Conservation (phyloP, 257 asterid genomes). For the Parsonsia alboflavescens region DNA sequence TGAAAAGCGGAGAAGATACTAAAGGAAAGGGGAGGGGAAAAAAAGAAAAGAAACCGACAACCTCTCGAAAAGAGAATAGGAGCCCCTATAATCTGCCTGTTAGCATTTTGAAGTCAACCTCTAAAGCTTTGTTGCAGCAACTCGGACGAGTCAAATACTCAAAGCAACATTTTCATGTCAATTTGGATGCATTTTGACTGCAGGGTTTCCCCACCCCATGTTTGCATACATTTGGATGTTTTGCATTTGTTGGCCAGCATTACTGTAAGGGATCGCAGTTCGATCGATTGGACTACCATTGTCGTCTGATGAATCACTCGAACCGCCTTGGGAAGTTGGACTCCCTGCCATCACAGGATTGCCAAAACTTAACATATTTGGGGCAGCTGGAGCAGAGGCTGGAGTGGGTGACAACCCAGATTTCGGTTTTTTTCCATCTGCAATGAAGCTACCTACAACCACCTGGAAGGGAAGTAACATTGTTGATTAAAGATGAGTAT, state of each 20-base stretch:
- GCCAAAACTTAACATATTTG: conserved; percentile 57
- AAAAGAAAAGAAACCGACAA: conserved; percentile 1
- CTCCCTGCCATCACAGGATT: conserved; percentile 42
- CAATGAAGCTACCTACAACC: conserved; percentile 83
- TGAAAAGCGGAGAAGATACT: neutral
- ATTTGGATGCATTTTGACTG: conserved; percentile 46
- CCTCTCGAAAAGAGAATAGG: neutral
- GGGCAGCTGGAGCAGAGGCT: conserved; percentile 30
- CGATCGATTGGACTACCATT: conserved; percentile 50
- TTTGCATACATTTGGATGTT: conserved; percentile 44
- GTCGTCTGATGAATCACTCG: conserved; percentile 67
- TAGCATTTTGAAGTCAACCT: conserved; percentile 6
- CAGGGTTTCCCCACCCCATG: conserved; percentile 62
- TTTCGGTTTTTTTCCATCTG: conserved; percentile 67
- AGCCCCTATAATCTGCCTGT: conserved; percentile 9
- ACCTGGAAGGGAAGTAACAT: conserved; percentile 38
- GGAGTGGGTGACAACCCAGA: conserved; percentile 3
- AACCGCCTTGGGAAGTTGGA: conserved; percentile 60
- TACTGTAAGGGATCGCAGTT: conserved; percentile 35
- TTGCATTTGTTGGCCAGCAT: conserved; percentile 45
- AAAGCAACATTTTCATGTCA: conserved; percentile 11
- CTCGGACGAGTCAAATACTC: conserved; percentile 6
- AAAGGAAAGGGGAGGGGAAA: neutral
- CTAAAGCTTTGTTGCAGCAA: conserved; percentile 4
- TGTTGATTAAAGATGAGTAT: neutral